phyloP scores from a whole-genome alignment of 371 early-diverging fungal genomes.

The Syncephalis plumigaleata region DNA sequence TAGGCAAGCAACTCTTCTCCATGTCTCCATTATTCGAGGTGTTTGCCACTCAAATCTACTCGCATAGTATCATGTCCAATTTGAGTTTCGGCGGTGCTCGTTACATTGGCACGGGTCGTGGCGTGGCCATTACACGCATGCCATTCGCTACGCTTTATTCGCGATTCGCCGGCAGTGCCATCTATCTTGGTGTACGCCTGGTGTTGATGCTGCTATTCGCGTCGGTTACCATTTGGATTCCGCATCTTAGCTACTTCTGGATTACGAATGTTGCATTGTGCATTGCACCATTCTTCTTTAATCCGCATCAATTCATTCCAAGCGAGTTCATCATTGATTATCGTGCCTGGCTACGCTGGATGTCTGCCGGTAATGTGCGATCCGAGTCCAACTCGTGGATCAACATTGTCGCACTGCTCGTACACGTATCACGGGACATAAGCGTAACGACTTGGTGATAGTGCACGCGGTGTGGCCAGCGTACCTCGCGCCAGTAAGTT shows the following conservation, averaged over 20 bases:
- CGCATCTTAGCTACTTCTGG: constrained; percentile 74
- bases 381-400: constrained; percentile 68
- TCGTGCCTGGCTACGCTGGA: constrained; percentile 60
- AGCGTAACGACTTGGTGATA: constrained; percentile 45
- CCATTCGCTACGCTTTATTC: constrained; percentile 63
- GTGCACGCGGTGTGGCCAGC: constrained; percentile 25
- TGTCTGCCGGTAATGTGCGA: constrained; percentile 57
- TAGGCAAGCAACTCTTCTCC: constrained; percentile 67
- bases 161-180: constrained; percentile 57
- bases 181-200: constrained; percentile 57
- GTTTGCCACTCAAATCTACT: constrained; percentile 78
- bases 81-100: constrained; percentile 73
- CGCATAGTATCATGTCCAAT: constrained; percentile 63
- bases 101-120: constrained; percentile 80
- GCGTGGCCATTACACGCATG: constrained; percentile 73
- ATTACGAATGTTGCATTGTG: constrained; percentile 54
- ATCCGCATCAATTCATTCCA: constrained; percentile 64
- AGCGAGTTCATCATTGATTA: constrained; percentile 65
- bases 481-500: constrained; percentile 38
- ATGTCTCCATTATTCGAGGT: constrained; percentile 79
- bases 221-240: constrained; percentile 47
- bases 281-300: constrained; percentile 66
- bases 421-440: constrained; percentile 63
- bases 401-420: constrained; percentile 49
- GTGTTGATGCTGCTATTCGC: constrained; percentile 57